Evolutionary conservation across 139 green algal genomes (phyloP).

Genomic region (Asterochloris sp.): DNA sequence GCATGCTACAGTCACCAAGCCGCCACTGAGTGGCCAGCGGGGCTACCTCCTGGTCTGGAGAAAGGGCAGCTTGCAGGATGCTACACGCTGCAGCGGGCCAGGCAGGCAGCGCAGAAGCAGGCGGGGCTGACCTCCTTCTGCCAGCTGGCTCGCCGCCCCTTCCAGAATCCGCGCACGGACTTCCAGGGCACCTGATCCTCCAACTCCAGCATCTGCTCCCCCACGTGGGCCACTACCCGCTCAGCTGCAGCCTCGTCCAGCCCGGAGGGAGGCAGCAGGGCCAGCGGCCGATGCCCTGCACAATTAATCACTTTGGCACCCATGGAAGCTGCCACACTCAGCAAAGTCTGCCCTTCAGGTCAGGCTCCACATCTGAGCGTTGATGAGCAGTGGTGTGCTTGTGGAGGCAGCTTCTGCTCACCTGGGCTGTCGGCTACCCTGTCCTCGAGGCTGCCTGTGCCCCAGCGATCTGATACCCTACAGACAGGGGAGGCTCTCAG

Average conservation of each 20-base stretch:
- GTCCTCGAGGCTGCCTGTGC: too few relatives aligned
- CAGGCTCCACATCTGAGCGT: too few relatives aligned
- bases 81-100: constrained; percentile 15
- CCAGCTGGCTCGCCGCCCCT: constrained; percentile 31
- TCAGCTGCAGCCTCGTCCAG: neutral
- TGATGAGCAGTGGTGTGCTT: too few relatives aligned
- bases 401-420: too few relatives aligned
- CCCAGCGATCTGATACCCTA: too few relatives aligned
- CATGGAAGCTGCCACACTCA: too few relatives aligned
- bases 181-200: constrained; percentile 21
- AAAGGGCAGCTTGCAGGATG: neutral
- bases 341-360: too few relatives aligned
- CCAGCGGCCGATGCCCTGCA: too few relatives aligned
- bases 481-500: too few relatives aligned
- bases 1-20: neutral
- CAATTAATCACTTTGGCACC: too few relatives aligned
- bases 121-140: constrained; percentile 26
- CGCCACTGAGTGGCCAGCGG: neutral
- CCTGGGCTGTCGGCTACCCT: too few relatives aligned
- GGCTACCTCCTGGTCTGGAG: neutral
- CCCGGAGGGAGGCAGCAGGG: too few relatives aligned
- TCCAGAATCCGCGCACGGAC: constrained; percentile 37
- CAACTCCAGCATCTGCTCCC: constrained; percentile 5
- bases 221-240: neutral
- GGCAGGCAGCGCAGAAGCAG: neutral